Evolutionary conservation across 441 rosid genomes (phyloP), one percentile per base, ranked within the genome.

Genomic region (Raphanus hybrid): DNA sequence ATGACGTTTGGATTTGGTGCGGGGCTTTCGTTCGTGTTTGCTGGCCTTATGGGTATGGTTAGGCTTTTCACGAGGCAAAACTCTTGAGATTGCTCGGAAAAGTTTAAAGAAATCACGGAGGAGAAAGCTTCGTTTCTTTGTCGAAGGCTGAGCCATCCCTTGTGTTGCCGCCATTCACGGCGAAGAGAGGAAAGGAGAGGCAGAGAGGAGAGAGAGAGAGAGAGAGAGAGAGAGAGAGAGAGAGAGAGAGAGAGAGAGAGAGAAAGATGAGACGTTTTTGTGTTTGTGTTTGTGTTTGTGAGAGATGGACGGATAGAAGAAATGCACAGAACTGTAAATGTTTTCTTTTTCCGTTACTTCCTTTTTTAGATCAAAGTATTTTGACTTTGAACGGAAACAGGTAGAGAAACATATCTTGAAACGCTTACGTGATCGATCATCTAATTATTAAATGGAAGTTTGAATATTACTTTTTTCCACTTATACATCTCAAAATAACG

Each of bases 151-250:
- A 55, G 81, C 77, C 80, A 82, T 58, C 71, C 79, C 77, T 67
- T 62, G 80, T 43, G 78, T 29, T 12, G 79, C 71, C 82, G 79
- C 71, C 82, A 75, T 74, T 50, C 80, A 90, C 86, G 82, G 82
- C 65, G 75, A 78, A 58, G 66, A 69, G 55, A 61, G 64, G 18
- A 20, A 35, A 10, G 39, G 9, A 43, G 18, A 16, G 48, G n/a
- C 12, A 27, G 61, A 16, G n/a, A 20, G 14, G 58, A 16, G 20
- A 41, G 43, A 7, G 16, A n/a, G n/a, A n/a, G n/a, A n/a, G n/a
- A n/a, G n/a, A n/a, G n/a, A n/a, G n/a, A n/a, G n/a, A n/a, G n/a
- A n/a, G n/a, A 14, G 11, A 16, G 45, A 52, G 14, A 20, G 18
- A 23, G n/a, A 15, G n/a, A 14, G 11, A 16, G 45, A 52, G 14